Conservation (phyloP, 2,329 filamentous ascomycete species). For the Phialocephala subalpina region DNA sequence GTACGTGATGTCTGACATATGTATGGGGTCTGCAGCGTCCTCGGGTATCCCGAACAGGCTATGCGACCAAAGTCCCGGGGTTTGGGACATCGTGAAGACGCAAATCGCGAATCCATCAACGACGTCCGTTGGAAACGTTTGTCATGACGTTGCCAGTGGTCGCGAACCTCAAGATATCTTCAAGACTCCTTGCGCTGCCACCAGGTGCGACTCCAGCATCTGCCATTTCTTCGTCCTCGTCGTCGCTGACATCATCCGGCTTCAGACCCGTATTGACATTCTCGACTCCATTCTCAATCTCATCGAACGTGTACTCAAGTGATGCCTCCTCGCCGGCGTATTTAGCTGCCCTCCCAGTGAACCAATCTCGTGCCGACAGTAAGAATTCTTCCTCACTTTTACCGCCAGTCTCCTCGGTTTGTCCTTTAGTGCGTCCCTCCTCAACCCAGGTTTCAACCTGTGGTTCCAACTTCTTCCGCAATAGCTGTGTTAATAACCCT, state of each 20-base stretch:
- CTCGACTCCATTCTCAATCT: constrained; percentile 70
- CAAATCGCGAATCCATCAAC: background rate
- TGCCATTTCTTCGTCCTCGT: constrained; percentile 66
- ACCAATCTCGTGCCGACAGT: constrained; percentile 50
- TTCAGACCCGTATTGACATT: constrained; percentile 77
- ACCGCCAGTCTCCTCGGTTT: constrained; percentile 26
- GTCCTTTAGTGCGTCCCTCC: constrained; percentile 59
- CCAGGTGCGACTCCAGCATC: constrained; percentile 49
- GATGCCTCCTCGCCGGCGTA: constrained; percentile 57
- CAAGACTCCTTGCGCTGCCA: constrained; percentile 43
- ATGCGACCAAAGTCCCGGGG: too few species aligned
- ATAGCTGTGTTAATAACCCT: constrained; percentile 69
- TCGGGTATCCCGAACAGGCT: background rate
- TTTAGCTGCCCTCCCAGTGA: constrained; percentile 50
- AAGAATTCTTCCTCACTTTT: constrained; percentile 66
- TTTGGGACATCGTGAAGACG: background rate
- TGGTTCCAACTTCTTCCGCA: constrained; percentile 86
- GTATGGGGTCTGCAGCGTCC: background rate
- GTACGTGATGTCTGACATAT: constrained; percentile 3
- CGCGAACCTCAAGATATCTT: constrained; percentile 58
- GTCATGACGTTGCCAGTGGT: constrained; percentile 49
- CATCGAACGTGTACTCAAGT: constrained; percentile 77
- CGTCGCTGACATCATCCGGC: constrained; percentile 63
- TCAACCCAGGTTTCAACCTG: constrained; percentile 77
- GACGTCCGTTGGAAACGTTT: background rate